Base-by-base conservation (phyloP, 2,329 filamentous ascomycete genomes). In the Elsinoe ampelina region DNA sequence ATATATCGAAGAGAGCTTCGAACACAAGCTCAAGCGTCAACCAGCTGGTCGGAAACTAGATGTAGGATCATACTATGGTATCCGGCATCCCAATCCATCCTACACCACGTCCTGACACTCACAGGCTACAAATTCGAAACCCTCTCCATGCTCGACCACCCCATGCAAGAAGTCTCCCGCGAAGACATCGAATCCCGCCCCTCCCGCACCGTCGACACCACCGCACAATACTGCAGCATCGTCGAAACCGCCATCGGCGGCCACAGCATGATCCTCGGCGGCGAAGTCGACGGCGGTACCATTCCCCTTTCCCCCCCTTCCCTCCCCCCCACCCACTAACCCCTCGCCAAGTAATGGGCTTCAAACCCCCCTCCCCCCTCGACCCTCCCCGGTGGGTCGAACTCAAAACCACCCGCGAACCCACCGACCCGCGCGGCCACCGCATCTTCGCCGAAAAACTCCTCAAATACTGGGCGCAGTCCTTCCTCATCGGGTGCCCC, bases 61-160 rank as follows among this genome's bases (percentile, higher is more conserved):
- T 58, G 76, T 91, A 61, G 96, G 96, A 90, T 83, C 85, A 51
- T 98, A 85, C 67, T 97, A 92, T 92, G 92, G 88, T 30, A n/a
- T n/a, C n/a, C n/a, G n/a, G n/a, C 2, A 30, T 30, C 2, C 7
- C 5, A 5, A 5, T 30, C 26, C 26, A 3, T 2, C 7, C 5
- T 3, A 3, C 26, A 2, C 26, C 26, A 30, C 26, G 7, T 30
- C 26, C 30, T 50, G 13, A 55, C 22, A 17, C 17, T 5, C 1
- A 20, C 61, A 92, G 89, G 92, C 35, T 98, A 98, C 75, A 98
- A 98, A 69, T 98, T 98, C 65, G 93, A 98, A 71, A 87, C 89
- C 0, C 72, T 98, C 1, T 83, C 85, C 5, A 84, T 93, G 1
- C 73, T 97, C 3, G 84, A 88, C 2, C 73, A 78, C 2, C 80